phyloP scores from a whole-genome alignment of 1,284 basidiomycete genomes.

The Omphalotus olearius region DNA sequence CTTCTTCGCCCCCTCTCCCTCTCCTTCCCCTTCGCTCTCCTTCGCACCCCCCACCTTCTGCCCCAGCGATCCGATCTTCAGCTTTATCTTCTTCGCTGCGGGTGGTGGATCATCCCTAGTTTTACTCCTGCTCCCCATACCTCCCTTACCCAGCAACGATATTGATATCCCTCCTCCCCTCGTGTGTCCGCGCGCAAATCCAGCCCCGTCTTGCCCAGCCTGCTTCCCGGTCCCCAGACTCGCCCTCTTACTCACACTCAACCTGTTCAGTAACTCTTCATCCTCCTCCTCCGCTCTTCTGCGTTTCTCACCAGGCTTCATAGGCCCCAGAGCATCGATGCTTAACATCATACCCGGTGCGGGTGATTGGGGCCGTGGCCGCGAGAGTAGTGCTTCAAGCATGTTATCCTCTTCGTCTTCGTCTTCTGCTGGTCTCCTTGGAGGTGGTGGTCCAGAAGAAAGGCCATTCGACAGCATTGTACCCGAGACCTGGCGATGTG shows the following conservation, averaged over 20 bases:
- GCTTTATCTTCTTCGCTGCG: slow-evolving; percentile 62
- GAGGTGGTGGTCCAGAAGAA: slow-evolving; percentile 25
- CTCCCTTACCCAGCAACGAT: not conserved
- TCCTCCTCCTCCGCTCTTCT: slow-evolving; percentile 75
- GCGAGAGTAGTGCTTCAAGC: slow-evolving; percentile 47
- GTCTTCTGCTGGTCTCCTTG: slow-evolving; percentile 30
- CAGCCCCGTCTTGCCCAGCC: slow-evolving; percentile 16
- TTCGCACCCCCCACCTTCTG: too few species aligned
- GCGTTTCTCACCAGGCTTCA: slow-evolving; percentile 66
- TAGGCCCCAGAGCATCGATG: slow-evolving; percentile 24
- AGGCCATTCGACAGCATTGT: slow-evolving; percentile 28
- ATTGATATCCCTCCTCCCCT: slow-evolving; percentile 2
- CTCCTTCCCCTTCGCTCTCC: too few species aligned
- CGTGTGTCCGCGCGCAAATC: slow-evolving; percentile 25
- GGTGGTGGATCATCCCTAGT: slow-evolving; percentile 54
- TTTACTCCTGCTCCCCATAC: slow-evolving; percentile 24
- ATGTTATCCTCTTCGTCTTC: slow-evolving; percentile 54
- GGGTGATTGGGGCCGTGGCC: slow-evolving; percentile 38
- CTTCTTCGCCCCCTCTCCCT: too few species aligned
- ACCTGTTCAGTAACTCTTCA: slow-evolving; percentile 48
- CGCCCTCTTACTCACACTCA: slow-evolving; percentile 43
- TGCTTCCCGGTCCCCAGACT: slow-evolving; percentile 36
- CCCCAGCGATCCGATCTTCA: slow-evolving; percentile 50
- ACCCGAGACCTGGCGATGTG: slow-evolving; percentile 34
- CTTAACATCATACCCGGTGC: slow-evolving; percentile 38